Percentiles rank a stretch among this genome's conserved stretches.
Evolutionary conservation across 228 moss, liverwort and hornwort species (phyloP).

Genomic region (Sphagnum magellanicum): DNA sequence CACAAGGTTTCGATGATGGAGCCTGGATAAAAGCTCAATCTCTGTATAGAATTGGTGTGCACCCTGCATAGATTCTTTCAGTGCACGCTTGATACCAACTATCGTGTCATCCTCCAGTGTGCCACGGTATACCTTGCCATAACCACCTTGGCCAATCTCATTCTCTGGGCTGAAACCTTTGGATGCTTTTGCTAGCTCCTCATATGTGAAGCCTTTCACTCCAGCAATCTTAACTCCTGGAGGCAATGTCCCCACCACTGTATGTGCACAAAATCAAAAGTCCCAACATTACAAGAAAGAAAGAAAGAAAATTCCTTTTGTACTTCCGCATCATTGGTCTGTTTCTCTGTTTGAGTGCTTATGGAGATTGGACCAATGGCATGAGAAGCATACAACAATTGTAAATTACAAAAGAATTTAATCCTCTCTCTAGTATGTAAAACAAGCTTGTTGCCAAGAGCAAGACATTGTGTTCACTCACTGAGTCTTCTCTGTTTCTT

Average conservation of each 20-base stretch:
- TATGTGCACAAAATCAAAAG: no score
- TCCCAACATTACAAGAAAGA: no score
- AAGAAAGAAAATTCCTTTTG: no score
- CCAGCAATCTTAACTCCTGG: conserved; percentile 45
- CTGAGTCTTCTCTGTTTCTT: not conserved
- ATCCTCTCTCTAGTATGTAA: no score
- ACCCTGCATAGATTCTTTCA: conserved; percentile 60
- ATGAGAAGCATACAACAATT: no score
- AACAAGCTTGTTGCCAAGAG: no score
- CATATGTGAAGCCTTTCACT: conserved; percentile 63
- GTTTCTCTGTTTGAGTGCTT: no score
- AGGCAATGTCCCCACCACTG: not conserved
- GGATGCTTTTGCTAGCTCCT: conserved; percentile 54
- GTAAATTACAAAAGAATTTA: no score
- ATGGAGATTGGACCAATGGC: no score
- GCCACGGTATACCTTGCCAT: conserved; percentile 79
- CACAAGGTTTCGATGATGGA: conserved; percentile 66
- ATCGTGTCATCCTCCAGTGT: conserved; percentile 32
- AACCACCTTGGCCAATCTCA: conserved; percentile 71
- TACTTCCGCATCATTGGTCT: no score
- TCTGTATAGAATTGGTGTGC: conserved; percentile 68
- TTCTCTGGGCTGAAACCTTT: conserved; percentile 31
- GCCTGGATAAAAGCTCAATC: conserved; percentile 56
- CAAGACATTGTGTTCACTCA: no score
- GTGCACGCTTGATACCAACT: conserved; percentile 77